Percentiles rank a stretch among this genome's conserved stretches.
These are phyloP conservation scores for Prillingera fragicola DNA, from an alignment of 1,284 basidiomycete genomes.

Conservation along the genomic window DNA sequence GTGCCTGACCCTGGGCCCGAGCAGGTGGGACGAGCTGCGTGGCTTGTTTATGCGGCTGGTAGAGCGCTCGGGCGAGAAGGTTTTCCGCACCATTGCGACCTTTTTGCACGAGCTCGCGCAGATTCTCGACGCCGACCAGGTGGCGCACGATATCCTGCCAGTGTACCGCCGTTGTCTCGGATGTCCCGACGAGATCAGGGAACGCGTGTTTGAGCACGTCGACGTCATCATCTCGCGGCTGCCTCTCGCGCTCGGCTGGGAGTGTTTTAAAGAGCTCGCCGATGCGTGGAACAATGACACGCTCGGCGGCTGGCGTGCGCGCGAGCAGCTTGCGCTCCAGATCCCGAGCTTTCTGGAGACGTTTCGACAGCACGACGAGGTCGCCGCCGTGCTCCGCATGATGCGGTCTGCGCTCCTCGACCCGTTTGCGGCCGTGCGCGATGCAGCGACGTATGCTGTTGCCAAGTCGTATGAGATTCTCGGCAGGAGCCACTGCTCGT, in stretches of 20 bases:
- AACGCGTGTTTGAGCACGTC: slow-evolving; percentile 57
- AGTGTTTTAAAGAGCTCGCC: slow-evolving; percentile 57
- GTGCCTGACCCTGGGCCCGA: slow-evolving; percentile 69
- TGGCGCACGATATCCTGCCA: slow-evolving; percentile 65
- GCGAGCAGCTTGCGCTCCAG: slow-evolving; percentile 63
- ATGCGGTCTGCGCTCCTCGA: slow-evolving; percentile 68
- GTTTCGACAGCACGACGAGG: slow-evolving; percentile 31
- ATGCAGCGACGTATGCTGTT: slow-evolving; percentile 60
- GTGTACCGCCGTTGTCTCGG: slow-evolving; percentile 63
- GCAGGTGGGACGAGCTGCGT: slow-evolving; percentile 72
- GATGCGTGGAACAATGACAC: slow-evolving; percentile 59
- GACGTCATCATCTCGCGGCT: slow-evolving; percentile 59
- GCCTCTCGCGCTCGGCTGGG: slow-evolving; percentile 52
- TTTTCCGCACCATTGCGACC: slow-evolving; percentile 57
- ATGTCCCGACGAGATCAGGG: slow-evolving; percentile 64
- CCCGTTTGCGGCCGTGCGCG: slow-evolving; percentile 73
- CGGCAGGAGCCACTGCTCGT: slow-evolving; percentile 45
- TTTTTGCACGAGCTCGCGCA: slow-evolving; percentile 84
- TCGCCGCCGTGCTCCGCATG: slow-evolving; percentile 49
- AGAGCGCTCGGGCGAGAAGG: slow-evolving; percentile 52
- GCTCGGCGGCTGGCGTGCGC: slow-evolving; percentile 74
- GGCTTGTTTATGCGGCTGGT: slow-evolving; percentile 61
- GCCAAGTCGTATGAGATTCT: slow-evolving; percentile 56
- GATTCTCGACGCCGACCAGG: slow-evolving; percentile 68
- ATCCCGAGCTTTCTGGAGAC: slow-evolving; percentile 53